These are phyloP conservation scores for Lavandula angustifolia DNA, from an alignment of 257 asterid genomes.

Conservation along the genomic window DNA sequence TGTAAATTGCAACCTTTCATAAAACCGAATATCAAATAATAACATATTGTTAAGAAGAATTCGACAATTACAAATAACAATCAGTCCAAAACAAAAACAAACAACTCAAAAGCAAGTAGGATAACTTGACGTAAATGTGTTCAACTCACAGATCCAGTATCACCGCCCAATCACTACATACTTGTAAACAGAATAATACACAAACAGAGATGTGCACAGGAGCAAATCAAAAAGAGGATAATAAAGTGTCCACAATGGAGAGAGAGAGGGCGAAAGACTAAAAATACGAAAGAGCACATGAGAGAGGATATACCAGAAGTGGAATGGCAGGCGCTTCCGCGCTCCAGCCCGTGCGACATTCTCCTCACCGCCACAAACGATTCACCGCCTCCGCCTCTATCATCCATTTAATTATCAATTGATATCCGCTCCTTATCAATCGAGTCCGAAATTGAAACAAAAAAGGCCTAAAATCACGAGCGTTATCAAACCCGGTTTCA, in stretches of 20 bases:
- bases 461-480: slow-evolving; percentile 15
- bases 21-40: not conserved
- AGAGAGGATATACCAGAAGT: slow-evolving; percentile 57
- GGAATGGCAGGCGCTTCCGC: slow-evolving; percentile 75
- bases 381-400: slow-evolving; percentile 72
- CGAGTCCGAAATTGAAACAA: slow-evolving; percentile 18
- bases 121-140: slow-evolving; percentile 47
- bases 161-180: slow-evolving; percentile 38
- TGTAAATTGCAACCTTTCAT: slow-evolving; percentile 19
- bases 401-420: slow-evolving; percentile 57
- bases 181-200: slow-evolving; percentile 26
- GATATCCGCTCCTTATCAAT: not conserved
- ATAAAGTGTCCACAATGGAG: slow-evolving; percentile 28
- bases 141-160: slow-evolving; percentile 67
- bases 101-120: slow-evolving; percentile 66
- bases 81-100: slow-evolving; percentile 41
- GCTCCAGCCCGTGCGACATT: slow-evolving; percentile 78
- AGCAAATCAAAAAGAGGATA: slow-evolving; percentile 26
- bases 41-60: not conserved
- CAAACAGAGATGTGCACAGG: slow-evolving; percentile 23
- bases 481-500: slow-evolving; percentile 19
- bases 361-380: slow-evolving; percentile 91
- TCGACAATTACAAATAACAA: slow-evolving; percentile 23
- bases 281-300: slow-evolving; percentile 16
- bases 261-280: slow-evolving; percentile 20